Evolutionary conservation across 345 rosid species (phyloP).

Genomic region (Populus ilicifolia): DNA sequence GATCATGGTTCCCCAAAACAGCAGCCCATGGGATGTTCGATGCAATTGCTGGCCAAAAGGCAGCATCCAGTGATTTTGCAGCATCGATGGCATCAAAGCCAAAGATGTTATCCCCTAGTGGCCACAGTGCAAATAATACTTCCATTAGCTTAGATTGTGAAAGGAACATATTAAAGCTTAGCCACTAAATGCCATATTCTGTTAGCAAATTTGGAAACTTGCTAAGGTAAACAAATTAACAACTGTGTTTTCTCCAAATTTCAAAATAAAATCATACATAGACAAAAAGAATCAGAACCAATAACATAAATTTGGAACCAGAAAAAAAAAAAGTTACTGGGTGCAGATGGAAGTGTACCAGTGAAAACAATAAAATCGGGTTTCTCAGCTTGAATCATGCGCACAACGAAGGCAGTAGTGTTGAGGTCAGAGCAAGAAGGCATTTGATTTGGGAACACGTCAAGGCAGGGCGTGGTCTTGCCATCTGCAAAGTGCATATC

Average conservation of each 20-base stretch:
- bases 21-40: conserved; percentile 87
- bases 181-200: background rate
- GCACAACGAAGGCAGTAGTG: conserved; percentile 64
- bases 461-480: conserved; percentile 45
- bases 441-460: conserved; percentile 49
- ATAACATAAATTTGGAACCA: background rate
- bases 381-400: conserved; percentile 74
- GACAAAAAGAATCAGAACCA: background rate
- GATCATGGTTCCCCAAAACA: conserved; percentile 85
- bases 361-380: conserved; percentile 87
- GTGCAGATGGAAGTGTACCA: conserved; percentile 32
- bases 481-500: conserved; percentile 90
- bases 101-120: conserved; percentile 69
- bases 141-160: background rate
- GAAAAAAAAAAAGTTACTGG: background rate
- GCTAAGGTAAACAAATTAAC: background rate
- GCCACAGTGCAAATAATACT: background rate
- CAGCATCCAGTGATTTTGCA: conserved; percentile 56
- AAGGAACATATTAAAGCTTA: background rate
- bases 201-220: background rate
- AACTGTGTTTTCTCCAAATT: background rate
- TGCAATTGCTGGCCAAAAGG: conserved; percentile 74
- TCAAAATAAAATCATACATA: background rate
- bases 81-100: conserved; percentile 62
- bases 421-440: conserved; percentile 75